Evolutionary conservation across 2,329 filamentous ascomycete genomes (phyloP).

Genomic region (Colletotrichum abscissum): DNA sequence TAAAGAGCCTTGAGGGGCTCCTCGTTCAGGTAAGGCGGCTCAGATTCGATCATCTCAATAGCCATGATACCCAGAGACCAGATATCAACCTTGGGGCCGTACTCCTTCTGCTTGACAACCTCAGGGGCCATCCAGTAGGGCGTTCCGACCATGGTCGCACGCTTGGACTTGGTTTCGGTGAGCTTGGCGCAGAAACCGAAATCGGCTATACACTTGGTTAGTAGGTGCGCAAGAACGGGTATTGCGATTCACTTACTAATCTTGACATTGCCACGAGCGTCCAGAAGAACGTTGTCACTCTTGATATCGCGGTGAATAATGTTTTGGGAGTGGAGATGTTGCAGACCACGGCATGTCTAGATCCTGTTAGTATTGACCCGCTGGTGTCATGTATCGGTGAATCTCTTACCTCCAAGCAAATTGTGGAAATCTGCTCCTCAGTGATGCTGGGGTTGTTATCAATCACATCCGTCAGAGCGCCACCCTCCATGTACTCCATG

Average conservation of each 20-base stretch:
- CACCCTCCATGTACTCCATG: slow-evolving; percentile 99
- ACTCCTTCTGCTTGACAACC: slow-evolving; percentile 99
- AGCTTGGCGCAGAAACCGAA: slow-evolving; percentile 99
- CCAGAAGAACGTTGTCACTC: slow-evolving; percentile 96
- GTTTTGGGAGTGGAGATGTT: slow-evolving; percentile 93
- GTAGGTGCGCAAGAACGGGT: slow-evolving; percentile 44
- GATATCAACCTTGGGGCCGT: slow-evolving; percentile 97
- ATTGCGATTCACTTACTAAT: slow-evolving; percentile 78
- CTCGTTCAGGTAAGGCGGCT: slow-evolving; percentile 97
- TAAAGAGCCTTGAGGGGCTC: slow-evolving; percentile 97
- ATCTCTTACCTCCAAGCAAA: slow-evolving; percentile 86
- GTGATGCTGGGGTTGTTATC: slow-evolving; percentile 96
- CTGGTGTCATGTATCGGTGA: neutral
- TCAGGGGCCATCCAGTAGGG: slow-evolving; percentile 99
- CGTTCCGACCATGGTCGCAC: slow-evolving; percentile 98
- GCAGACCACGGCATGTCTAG: slow-evolving; percentile 93
- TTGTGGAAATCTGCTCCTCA: slow-evolving; percentile 97
- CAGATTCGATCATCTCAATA: slow-evolving; percentile 99
- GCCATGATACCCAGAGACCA: slow-evolving; percentile 99
- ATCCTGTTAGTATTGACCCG: slow-evolving; percentile 38
- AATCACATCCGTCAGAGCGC: slow-evolving; percentile 96
- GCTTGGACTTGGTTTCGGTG: slow-evolving; percentile 95
- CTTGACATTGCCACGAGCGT: slow-evolving; percentile 95
- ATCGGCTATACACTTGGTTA: slow-evolving; percentile 73
- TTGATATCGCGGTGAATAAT: slow-evolving; percentile 99